Conservation (phyloP, 1,284 basidiomycete genomes). For the Trichosporon sp. region DNA sequence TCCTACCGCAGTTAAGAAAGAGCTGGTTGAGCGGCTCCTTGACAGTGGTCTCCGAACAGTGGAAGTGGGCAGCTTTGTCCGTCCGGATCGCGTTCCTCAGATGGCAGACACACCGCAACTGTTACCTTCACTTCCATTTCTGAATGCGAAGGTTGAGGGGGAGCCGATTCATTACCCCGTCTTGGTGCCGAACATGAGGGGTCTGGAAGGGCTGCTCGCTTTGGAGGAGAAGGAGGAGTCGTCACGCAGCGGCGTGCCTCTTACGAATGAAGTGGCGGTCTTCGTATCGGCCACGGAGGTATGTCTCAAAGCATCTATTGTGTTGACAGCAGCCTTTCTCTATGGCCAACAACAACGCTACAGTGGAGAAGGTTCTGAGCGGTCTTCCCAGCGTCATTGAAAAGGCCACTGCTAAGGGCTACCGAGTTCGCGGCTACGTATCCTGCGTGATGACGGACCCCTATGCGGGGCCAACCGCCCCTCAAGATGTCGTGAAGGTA, state of each 20-base stretch:
- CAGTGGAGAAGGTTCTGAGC: conserved; percentile 70
- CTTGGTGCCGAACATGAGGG: conserved; percentile 81
- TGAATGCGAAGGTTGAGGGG: conserved; percentile 47
- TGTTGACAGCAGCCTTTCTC: conserved; percentile 64
- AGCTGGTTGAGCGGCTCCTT: conserved; percentile 76
- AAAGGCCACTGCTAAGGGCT: conserved; percentile 64
- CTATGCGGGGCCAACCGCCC: conserved; percentile 76
- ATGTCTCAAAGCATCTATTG: conserved; percentile 20
- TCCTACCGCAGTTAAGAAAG: conserved; percentile 73
- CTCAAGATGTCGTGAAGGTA: conserved; percentile 69
- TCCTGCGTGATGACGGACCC: conserved; percentile 80
- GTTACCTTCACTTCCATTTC: conserved; percentile 37
- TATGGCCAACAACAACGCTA: conserved; percentile 80
- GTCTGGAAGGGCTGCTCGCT: conserved; percentile 68
- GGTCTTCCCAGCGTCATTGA: conserved; percentile 68
- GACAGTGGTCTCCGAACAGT: conserved; percentile 72
- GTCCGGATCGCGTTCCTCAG: conserved; percentile 89
- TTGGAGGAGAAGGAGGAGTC: conserved; percentile 40
- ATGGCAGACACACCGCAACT: conserved; percentile 79
- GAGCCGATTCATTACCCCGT: conserved; percentile 73
- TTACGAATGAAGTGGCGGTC: conserved; percentile 81
- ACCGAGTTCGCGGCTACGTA: conserved; percentile 84
- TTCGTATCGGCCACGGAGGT: conserved; percentile 85
- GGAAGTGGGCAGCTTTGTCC: conserved; percentile 90
- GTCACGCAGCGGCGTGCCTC: conserved; percentile 28